phyloP scores from a whole-genome alignment of 257 asterid genomes.

The Ilex aquifolium region DNA sequence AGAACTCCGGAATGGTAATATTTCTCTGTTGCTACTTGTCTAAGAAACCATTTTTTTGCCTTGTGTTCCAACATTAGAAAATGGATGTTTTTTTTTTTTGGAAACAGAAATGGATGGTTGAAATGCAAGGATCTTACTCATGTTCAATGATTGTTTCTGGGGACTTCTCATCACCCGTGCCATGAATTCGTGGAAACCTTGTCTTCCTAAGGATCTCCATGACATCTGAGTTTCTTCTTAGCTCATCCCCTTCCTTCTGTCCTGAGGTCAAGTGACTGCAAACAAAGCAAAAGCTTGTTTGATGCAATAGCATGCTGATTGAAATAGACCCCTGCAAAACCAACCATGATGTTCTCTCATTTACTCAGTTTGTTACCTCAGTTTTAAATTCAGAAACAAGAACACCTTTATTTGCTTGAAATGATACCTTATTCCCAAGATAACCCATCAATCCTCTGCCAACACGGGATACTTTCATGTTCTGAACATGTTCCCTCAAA shows the following conservation, averaged over 20 bases:
- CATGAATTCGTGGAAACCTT: constrained; percentile 79
- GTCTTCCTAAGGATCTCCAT: constrained; percentile 91
- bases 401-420: background rate
- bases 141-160: constrained; percentile 88
- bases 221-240: constrained; percentile 87
- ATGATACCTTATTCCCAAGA: constrained; percentile 89
- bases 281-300: constrained; percentile 95
- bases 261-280: constrained; percentile 98
- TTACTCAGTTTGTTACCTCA: background rate
- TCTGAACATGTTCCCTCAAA: constrained; percentile 71
- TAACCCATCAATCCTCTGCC: constrained; percentile 99
- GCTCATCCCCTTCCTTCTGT: constrained; percentile 94
- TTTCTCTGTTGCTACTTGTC: too few species aligned
- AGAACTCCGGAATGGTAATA: too few species aligned
- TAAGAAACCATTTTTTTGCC: too few species aligned
- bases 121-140: constrained; percentile 45
- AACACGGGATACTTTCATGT: constrained; percentile 86
- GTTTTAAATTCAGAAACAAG: background rate
- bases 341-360: background rate
- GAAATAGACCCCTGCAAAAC: constrained; percentile 90
- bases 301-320: constrained; percentile 90
- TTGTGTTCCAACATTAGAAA: too few species aligned
- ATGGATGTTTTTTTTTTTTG: too few species aligned
- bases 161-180: constrained; percentile 65
- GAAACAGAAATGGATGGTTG: too few species aligned